Evolutionary conservation across 2,329 filamentous ascomycete genomes (phyloP), one percentile per base, ranked within the genome.

Genomic region (Penicillium thymicola): DNA sequence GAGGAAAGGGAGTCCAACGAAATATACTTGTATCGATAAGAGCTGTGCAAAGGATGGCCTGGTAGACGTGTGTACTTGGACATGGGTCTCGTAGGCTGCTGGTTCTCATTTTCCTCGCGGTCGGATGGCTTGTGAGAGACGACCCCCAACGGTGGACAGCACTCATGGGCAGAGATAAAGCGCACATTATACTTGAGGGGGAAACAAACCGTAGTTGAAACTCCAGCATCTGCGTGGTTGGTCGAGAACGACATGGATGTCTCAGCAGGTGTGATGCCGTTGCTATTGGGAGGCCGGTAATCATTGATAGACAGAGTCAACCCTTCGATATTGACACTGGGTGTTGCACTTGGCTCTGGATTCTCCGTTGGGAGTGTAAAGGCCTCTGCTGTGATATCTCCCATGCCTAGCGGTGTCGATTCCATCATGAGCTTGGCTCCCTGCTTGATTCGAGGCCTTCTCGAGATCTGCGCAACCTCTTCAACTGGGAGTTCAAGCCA

Each of bases 91-190:
- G 44, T 30, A 59, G 56, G 11, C 54, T 54, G 30, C 11, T 54
- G 16, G 10, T 21, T 25, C 11, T 32, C 32, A 23, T 46, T 50
- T 9, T 34, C 27, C 23, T 46, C 18, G 28, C 42, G 32, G 41
- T 25, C 21, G 41, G 28, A 28, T 43, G 41, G 13, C 21, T 53
- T 54, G 10, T 51, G 54, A 51, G 58, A 61, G 8, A 66, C 61
- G 44, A 69, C 66, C 4, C 75, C 75, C 7, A 67, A 61, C 3
- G 81, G 79, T 11, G 78, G 73, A 7, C 72, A 76, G 65, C 82
- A 85, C 18, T 79, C 80, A 64, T 80, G 81, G 1, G 81, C 80
- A 0, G 80, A 76, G 42, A 85, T 70, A 63, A 84, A 85, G 28
- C 80, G 75, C 14, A 82, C 76, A 56, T 83, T 80, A 65, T 82